A percentile compares a stretch with the other conserved stretches of the same genome.
Evolutionary conservation across 1,284 basidiomycete genomes (phyloP).

Genomic region (Heliocybe sulcata): DNA sequence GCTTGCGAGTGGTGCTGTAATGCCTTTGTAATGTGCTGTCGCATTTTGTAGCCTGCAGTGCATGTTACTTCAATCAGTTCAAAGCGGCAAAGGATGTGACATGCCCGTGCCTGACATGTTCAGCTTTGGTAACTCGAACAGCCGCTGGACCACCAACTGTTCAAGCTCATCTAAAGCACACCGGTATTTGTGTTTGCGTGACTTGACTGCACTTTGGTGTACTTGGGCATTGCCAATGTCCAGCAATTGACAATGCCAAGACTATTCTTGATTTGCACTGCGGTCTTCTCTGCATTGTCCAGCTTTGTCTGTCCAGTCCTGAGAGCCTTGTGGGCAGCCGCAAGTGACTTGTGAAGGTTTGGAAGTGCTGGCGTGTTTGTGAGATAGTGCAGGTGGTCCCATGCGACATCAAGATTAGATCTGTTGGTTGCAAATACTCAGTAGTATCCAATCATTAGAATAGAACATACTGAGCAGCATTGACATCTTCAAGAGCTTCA

Average conservation of each 20-base stretch:
- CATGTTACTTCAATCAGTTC: too few relatives aligned
- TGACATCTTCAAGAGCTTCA: slow-evolving; percentile 10
- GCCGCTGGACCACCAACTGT: slow-evolving; percentile 15
- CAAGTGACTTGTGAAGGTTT: not conserved
- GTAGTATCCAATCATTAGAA: too few relatives aligned
- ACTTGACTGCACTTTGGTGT: slow-evolving; percentile 5
- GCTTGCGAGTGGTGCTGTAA: too few relatives aligned
- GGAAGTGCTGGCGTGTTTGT: not conserved
- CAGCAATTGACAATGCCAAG: slow-evolving; percentile 3
- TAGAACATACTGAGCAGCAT: slow-evolving; percentile 11
- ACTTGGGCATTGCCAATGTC: slow-evolving; percentile 9
- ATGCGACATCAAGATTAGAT: not conserved
- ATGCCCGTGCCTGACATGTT: slow-evolving; percentile 15
- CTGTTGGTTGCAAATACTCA: not conserved
- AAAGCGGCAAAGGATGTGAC: too few relatives aligned
- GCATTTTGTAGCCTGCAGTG: too few relatives aligned
- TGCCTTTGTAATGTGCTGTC: too few relatives aligned
- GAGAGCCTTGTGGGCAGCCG: not conserved
- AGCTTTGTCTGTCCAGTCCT: not conserved
- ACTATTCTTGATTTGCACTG: slow-evolving; percentile 5
- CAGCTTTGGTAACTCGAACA: slow-evolving; percentile 18
- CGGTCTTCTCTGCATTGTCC: not conserved
- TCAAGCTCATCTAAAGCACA: slow-evolving; percentile 15
- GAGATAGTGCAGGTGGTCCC: not conserved
- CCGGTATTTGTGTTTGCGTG: slow-evolving; percentile 9